Conservation (phyloP, 2,329 filamentous ascomycete genomes). For the Exophiala phaeomuriformis region DNA sequence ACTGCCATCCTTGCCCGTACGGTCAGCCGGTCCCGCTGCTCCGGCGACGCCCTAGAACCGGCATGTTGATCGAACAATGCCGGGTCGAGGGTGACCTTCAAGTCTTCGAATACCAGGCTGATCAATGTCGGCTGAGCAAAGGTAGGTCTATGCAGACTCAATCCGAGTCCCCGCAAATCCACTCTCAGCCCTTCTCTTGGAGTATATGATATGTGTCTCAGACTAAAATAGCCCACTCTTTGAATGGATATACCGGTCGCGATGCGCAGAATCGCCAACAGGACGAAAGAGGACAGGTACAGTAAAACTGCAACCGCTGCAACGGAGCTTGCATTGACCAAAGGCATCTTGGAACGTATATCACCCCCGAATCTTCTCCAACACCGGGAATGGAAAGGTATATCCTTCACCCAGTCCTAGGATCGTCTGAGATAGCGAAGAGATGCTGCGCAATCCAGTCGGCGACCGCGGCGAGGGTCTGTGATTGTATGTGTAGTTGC, state of each 20-base stretch:
- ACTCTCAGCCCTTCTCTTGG: slow-evolving; percentile 82
- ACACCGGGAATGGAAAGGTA: neutral
- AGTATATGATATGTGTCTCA: slow-evolving; percentile 83
- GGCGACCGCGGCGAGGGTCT: slow-evolving; percentile 3
- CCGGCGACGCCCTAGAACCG: slow-evolving; percentile 13
- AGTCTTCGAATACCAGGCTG: slow-evolving; percentile 78
- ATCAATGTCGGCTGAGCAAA: slow-evolving; percentile 97
- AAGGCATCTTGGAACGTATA: slow-evolving; percentile 34
- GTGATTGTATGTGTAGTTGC: slow-evolving; percentile 3
- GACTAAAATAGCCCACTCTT: slow-evolving; percentile 82
- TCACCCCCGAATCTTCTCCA: neutral
- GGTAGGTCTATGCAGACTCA: slow-evolving; percentile 85
- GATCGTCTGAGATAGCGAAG: slow-evolving; percentile 3
- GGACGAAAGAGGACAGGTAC: slow-evolving; percentile 84
- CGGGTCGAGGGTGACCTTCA: slow-evolving; percentile 76
- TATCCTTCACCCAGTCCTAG: neutral
- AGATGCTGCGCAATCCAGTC: neutral
- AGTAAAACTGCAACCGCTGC: slow-evolving; percentile 78
- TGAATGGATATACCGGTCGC: slow-evolving; percentile 93
- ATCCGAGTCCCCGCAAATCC: slow-evolving; percentile 78
- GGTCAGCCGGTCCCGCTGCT: slow-evolving; percentile 15
- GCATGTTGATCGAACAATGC: slow-evolving; percentile 49
- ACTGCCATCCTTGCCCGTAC: slow-evolving; percentile 26
- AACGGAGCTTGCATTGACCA: slow-evolving; percentile 65
- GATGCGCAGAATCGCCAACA: slow-evolving; percentile 88